Base-by-base conservation (phyloP, 805 yeast genomes). In the Starmerella apis region DNA sequence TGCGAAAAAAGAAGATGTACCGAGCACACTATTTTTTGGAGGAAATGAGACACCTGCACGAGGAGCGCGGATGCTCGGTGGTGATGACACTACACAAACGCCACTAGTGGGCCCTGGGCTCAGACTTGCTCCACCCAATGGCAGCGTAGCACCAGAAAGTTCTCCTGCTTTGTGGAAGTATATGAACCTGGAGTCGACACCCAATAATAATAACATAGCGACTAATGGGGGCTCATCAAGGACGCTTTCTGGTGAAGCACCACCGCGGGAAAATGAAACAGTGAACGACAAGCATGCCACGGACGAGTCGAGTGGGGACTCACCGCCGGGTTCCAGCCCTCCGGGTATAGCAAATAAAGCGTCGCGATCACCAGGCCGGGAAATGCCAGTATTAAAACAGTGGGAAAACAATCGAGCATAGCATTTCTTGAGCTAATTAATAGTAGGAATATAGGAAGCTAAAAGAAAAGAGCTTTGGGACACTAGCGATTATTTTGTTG, bases 151-250 rank as follows among this genome's bases (percentile, higher is more conserved):
- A 61, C 71, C 70, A 6, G 73, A 69, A 44, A 77, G 82, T 27
- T 85, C 95, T 1, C 97, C 97, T 1, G 96, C 71, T 16, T 77
- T 88, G 52, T 86, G 96, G 96, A 85, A 83, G 63, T 80, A 85
- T 68, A 86, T 88, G 61, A 95, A 87, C 60, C 80, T 88, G 45
- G 68, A 72, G 49, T 70, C 77, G 36, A 75, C 80, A 3, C 68
- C 68, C 3, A 54, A 59, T 33, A 53, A 55, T 36, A 32, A 37
- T 6, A 30, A 36, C 9, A 27, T 43, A 14, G 25, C 50, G 23
- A 13, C 44, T 7, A 41, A 41, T 19, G 44, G 44, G 11, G 44
- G 33, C 16, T 14, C 33, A 3, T 25, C 44, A 11, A 7, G 44
- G 8, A 14, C 33, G n/a, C 14, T 5, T 1, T 4, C 33, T 19